phyloP scores from a whole-genome alignment of 176 grass and related monocot species.

The Hordeum marinum region DNA sequence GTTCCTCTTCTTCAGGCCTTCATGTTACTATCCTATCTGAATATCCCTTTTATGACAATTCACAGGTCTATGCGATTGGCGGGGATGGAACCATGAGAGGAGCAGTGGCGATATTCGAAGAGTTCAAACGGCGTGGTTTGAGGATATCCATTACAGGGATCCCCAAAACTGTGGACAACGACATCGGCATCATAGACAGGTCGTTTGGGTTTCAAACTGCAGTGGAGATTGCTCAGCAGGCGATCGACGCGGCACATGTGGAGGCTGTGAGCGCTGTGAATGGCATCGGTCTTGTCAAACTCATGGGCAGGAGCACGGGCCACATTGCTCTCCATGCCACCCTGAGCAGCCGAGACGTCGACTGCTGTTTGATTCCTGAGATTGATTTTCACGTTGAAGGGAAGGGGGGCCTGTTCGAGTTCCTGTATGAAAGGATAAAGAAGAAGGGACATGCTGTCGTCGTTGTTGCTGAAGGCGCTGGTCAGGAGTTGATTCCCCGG shows the following conservation, averaged over 20 bases:
- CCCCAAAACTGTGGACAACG: conserved; percentile 88
- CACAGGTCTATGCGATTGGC: conserved; percentile 64
- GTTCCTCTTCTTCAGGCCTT: neutral
- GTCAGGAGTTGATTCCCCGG: conserved; percentile 67
- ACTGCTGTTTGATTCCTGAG: conserved; percentile 93
- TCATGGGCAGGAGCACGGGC: conserved; percentile 92
- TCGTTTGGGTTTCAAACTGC: conserved; percentile 93
- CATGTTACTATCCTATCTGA: neutral
- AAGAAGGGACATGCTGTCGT: conserved; percentile 66
- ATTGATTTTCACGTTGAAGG: conserved; percentile 77
- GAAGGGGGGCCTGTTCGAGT: conserved; percentile 71
- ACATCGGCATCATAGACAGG: conserved; percentile 96
- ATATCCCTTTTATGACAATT: neutral
- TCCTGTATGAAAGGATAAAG: conserved; percentile 60
- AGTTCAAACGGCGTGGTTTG: conserved; percentile 59
- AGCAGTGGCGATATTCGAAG: conserved; percentile 58
- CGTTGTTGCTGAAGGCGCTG: conserved; percentile 84
- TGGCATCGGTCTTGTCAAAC: conserved; percentile 84
- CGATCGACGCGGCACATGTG: conserved; percentile 71
- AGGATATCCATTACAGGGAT: conserved; percentile 75
- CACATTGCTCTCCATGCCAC: conserved; percentile 83
- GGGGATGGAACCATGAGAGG: conserved; percentile 96
- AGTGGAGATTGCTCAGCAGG: conserved; percentile 79
- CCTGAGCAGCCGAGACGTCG: conserved; percentile 83
- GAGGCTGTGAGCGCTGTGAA: conserved; percentile 89